Percentiles rank a stretch among this genome's conserved stretches.
Evolutionary conservation across 305 asterid genomes (phyloP).

Genomic region (Solanum hybrid): DNA sequence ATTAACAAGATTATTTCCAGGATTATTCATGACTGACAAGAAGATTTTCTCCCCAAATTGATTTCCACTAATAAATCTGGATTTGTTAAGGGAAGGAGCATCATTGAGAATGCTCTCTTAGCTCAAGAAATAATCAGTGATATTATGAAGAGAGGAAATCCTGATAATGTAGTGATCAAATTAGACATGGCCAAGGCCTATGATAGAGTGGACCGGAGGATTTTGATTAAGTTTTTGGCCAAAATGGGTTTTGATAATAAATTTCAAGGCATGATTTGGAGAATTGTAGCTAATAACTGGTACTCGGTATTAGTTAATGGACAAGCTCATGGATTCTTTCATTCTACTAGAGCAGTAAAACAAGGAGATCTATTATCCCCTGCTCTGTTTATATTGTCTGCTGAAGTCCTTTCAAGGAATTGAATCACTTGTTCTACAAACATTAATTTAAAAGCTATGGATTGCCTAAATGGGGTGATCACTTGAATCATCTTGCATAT

Average conservation of each 20-base stretch:
- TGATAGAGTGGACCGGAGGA: neutral
- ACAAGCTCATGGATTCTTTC: neutral
- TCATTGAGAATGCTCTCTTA: too few species aligned
- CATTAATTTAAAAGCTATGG: too few species aligned
- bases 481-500: neutral
- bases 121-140: neutral
- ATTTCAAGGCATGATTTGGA: too few species aligned
- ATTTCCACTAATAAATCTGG: neutral
- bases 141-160: neutral
- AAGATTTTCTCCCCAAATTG: neutral
- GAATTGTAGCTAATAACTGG: too few species aligned
- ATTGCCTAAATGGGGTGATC: neutral
- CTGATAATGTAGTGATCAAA: neutral
- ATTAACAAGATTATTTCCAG: too few species aligned
- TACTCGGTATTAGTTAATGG: neutral
- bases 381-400: too few species aligned
- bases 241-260: neutral
- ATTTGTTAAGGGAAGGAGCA: neutral
- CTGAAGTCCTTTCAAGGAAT: too few species aligned
- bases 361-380: too few species aligned
- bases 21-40: neutral
- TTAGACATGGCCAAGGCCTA: neutral
- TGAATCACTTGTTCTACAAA: too few species aligned
- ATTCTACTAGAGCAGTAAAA: too few species aligned
- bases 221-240: neutral